Evolutionary conservation across 1,284 basidiomycete species (phyloP).

Genomic region (Gomphus bonarii): DNA sequence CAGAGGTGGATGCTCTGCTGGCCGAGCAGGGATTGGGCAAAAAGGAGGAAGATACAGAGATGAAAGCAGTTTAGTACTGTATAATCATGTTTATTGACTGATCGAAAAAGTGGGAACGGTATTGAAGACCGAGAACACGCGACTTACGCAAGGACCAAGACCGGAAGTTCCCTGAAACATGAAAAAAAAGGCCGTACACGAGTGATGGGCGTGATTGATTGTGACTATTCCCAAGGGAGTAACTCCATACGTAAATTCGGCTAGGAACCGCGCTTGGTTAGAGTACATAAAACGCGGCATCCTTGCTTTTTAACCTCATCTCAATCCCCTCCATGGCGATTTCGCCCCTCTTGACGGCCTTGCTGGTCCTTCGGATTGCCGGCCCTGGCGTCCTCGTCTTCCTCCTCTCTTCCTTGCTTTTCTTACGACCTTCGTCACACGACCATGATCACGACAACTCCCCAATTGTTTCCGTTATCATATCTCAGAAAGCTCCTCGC

Average conservation of each 20-base stretch:
- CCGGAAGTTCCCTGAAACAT: background rate
- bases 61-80: slow-evolving; percentile 35
- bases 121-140: background rate
- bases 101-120: background rate
- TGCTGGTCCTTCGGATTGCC: slow-evolving; percentile 6
- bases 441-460: slow-evolving; percentile 22
- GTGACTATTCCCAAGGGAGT: slow-evolving; percentile 4
- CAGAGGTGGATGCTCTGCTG: slow-evolving; percentile 85
- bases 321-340: slow-evolving; percentile 6
- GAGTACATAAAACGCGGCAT: background rate
- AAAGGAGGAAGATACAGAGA: slow-evolving; percentile 71
- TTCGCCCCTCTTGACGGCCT: slow-evolving; percentile 5
- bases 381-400: slow-evolving; percentile 5
- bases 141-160: background rate
- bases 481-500: slow-evolving; percentile 59
- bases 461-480: slow-evolving; percentile 66
- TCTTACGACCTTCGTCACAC: slow-evolving; percentile 7
- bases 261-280: background rate
- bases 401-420: background rate
- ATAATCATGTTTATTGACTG: background rate
- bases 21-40: slow-evolving; percentile 79
- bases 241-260: background rate
- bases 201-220: slow-evolving; percentile 10
- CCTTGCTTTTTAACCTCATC: background rate
- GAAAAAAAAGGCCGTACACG: background rate